A percentile compares a stretch with the other conserved stretches of the same genome.
Evolutionary conservation across 495 filamentous ascomycete genomes (phyloP).

Genomic region (Penicillium flavigenum): DNA sequence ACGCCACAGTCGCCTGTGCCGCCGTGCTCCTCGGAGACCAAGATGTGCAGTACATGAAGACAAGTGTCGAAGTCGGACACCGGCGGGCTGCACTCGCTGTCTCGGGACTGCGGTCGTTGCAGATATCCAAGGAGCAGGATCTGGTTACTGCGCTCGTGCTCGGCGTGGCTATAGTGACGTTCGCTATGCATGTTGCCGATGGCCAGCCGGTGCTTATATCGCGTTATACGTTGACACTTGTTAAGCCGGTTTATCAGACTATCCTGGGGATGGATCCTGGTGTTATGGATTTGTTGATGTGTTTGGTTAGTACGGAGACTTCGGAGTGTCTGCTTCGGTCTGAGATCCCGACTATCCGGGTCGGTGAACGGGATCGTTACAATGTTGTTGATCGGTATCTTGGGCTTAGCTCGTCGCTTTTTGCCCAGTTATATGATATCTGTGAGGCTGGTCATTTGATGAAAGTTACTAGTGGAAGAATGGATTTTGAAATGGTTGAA

Average conservation of each 20-base stretch:
- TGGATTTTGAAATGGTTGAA: neutral
- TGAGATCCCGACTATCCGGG: slow-evolving; percentile 14
- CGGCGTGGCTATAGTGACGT: slow-evolving; percentile 22
- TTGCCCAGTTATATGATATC: slow-evolving; percentile 19
- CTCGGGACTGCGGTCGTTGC: slow-evolving; percentile 19
- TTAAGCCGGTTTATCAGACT: slow-evolving; percentile 10
- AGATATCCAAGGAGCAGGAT: slow-evolving; percentile 12
- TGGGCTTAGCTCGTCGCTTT: slow-evolving; percentile 18
- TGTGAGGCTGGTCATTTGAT: slow-evolving; percentile 8
- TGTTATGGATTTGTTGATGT: slow-evolving; percentile 22
- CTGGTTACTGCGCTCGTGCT: slow-evolving; percentile 16
- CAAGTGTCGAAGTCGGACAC: slow-evolving; percentile 16
- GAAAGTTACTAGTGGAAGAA: neutral
- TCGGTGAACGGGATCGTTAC: slow-evolving; percentile 3
- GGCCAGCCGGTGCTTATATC: slow-evolving; percentile 22
- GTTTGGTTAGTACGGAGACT: slow-evolving; percentile 21
- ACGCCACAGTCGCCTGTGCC: slow-evolving; percentile 21
- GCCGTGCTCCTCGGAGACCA: slow-evolving; percentile 21
- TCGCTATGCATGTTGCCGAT: slow-evolving; percentile 26
- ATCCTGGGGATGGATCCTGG: slow-evolving; percentile 6
- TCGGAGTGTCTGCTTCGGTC: slow-evolving; percentile 22
- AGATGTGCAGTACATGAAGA: slow-evolving; percentile 7
- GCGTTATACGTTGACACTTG: slow-evolving; percentile 18
- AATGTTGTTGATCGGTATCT: slow-evolving; percentile 23
- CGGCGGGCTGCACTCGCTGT: slow-evolving; percentile 19